Conservation (phyloP, 2,329 filamentous ascomycete genomes). For the Nemania diffusa region DNA sequence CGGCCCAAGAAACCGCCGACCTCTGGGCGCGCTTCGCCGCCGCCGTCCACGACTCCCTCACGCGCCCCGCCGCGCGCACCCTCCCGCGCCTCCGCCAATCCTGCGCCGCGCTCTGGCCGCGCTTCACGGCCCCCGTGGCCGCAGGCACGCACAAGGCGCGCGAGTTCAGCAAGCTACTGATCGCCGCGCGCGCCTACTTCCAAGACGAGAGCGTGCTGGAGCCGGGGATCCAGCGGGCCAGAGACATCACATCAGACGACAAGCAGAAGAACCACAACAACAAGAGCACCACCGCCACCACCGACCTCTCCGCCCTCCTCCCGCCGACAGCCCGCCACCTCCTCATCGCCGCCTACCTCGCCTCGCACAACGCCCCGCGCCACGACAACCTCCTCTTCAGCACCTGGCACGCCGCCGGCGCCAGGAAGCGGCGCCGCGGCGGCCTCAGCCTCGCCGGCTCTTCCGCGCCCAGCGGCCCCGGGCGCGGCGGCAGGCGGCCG, state of each 20-base stretch:
- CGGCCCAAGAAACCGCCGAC: conserved; percentile 66
- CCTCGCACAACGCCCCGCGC: conserved; percentile 80
- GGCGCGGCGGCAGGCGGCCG: conserved; percentile 37
- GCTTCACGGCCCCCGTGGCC: conserved; percentile 81
- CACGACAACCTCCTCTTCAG: conserved; percentile 81
- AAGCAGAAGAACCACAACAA: conserved; percentile 3
- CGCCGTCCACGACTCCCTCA: conserved; percentile 87
- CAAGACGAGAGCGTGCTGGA: conserved; percentile 77
- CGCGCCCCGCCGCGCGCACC: conserved; percentile 82
- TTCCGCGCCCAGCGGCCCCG: background rate
- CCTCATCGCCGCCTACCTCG: conserved; percentile 80
- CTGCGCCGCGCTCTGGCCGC: conserved; percentile 82
- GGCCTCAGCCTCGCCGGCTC: conserved; percentile 44
- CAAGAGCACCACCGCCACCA: conserved; percentile 30
- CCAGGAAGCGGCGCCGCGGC: conserved; percentile 62
- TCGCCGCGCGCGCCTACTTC: conserved; percentile 74
- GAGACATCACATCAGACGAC: no score
- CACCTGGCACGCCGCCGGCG: conserved; percentile 67
- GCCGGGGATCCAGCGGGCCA: conserved; percentile 65
- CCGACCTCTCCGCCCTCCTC: conserved; percentile 66
- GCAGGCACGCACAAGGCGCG: conserved; percentile 78
- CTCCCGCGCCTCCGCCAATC: conserved; percentile 76
- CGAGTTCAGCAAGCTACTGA: conserved; percentile 86
- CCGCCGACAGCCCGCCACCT: conserved; percentile 79
- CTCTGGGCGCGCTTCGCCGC: conserved; percentile 84